A percentile compares a stretch with the other conserved stretches of the same genome.
phyloP scores from a whole-genome alignment of 352 stramenopile species.

The Globisporangium polare region DNA sequence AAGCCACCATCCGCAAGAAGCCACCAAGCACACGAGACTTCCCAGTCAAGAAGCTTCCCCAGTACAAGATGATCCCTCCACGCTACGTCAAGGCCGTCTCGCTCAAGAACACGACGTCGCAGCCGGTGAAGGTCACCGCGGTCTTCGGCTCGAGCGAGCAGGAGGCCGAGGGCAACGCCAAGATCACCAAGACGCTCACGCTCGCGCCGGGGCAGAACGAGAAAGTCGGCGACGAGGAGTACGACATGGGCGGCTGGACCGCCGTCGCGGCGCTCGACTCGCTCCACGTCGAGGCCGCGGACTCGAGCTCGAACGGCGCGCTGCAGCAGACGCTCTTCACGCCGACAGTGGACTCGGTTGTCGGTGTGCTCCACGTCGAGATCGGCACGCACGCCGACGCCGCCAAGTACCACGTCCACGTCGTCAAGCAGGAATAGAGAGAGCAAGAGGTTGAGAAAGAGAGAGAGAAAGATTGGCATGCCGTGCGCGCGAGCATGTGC shows the following conservation, averaged over 20 bases:
- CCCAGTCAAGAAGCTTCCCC: not conserved
- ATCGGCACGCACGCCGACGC: constrained; percentile 33
- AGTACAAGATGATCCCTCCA: constrained; percentile 28
- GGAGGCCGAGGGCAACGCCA: constrained; percentile 56
- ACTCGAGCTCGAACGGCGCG: constrained; percentile 15
- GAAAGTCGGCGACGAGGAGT: constrained; percentile 56
- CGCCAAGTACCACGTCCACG: constrained; percentile 37
- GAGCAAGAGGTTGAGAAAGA: no score
- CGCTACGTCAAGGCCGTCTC: constrained; percentile 71
- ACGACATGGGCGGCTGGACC: constrained; percentile 79
- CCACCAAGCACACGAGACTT: constrained; percentile 3
- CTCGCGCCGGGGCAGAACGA: constrained; percentile 34
- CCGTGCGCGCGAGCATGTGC: not conserved
- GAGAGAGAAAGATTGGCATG: no score
- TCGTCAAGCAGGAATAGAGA: constrained; percentile 34
- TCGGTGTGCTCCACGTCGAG: constrained; percentile 60
- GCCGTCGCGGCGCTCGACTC: constrained; percentile 54
- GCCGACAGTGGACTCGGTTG: constrained; percentile 48
- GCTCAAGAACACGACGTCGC: constrained; percentile 63
- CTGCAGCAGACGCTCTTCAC: constrained; percentile 44
- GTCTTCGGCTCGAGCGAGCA: constrained; percentile 71
- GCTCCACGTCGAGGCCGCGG: constrained; percentile 47
- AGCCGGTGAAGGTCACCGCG: constrained; percentile 52
- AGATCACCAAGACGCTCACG: constrained; percentile 56
- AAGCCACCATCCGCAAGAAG: constrained; percentile 8